A percentile compares a stretch with the other conserved stretches of the same genome.
These are phyloP conservation scores for Rhodotorula diobovata DNA, from an alignment of 768 basidiomycete species.

Conservation along the genomic window DNA sequence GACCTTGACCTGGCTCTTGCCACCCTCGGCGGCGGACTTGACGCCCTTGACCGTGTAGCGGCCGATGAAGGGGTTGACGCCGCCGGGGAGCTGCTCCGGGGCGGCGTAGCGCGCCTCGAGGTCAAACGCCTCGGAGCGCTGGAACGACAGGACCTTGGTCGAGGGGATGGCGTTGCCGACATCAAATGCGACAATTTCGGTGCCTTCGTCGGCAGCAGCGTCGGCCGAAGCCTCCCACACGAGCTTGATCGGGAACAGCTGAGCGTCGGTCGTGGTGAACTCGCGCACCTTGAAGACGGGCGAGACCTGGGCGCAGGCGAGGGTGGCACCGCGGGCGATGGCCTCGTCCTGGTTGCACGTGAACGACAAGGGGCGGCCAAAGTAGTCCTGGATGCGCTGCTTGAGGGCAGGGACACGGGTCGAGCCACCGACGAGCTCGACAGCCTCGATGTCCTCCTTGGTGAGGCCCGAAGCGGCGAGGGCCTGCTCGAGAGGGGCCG, in stretches of 20 bases:
- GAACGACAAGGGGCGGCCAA: slow-evolving; percentile 78
- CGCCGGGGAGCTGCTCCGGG: slow-evolving; percentile 64
- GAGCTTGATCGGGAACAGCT: slow-evolving; percentile 82
- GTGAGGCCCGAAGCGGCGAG: slow-evolving; percentile 73
- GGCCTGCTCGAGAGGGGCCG: slow-evolving; percentile 68
- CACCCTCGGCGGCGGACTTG: slow-evolving; percentile 60
- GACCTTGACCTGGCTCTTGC: slow-evolving; percentile 77
- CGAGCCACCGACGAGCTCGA: slow-evolving; percentile 90
- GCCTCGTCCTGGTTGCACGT: slow-evolving; percentile 99
- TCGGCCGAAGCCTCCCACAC: slow-evolving; percentile 70
- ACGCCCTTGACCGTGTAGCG: slow-evolving; percentile 77
- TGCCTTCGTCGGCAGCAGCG: slow-evolving; percentile 78
- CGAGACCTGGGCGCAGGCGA: slow-evolving; percentile 93
- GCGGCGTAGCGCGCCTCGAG: slow-evolving; percentile 81
- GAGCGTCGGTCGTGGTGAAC: slow-evolving; percentile 81
- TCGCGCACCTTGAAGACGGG: slow-evolving; percentile 97
- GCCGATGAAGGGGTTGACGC: slow-evolving; percentile 77
- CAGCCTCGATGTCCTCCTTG: slow-evolving; percentile 75
- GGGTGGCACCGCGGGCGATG: slow-evolving; percentile 89
- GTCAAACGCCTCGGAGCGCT: slow-evolving; percentile 80
- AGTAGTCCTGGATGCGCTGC: slow-evolving; percentile 73
- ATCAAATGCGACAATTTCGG: slow-evolving; percentile 85
- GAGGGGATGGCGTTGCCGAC: slow-evolving; percentile 79
- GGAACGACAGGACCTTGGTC: slow-evolving; percentile 92
- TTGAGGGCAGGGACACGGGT: slow-evolving; percentile 93